These are phyloP conservation scores for Platismatia glauca DNA, from an alignment of 495 filamentous ascomycete genomes.

Conservation along the genomic window DNA sequence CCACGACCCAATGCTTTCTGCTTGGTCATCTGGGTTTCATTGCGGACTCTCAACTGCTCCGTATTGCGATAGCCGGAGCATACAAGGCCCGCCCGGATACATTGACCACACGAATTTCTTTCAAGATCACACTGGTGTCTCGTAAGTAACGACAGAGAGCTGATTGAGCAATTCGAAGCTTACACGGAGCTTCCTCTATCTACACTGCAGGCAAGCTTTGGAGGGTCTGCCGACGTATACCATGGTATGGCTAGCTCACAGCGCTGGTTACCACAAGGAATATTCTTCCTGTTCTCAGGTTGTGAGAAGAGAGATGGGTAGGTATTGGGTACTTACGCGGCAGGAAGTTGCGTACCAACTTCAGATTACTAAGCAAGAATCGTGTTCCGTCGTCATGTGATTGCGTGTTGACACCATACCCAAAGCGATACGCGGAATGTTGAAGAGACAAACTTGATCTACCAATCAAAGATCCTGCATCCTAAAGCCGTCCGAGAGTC, in stretches of 20 bases:
- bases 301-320: no score
- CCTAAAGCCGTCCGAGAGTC: neutral
- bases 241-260: slow-evolving; percentile 1
- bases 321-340: no score
- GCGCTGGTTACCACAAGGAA: no score
- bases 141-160: neutral
- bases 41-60: neutral
- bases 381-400: slow-evolving; percentile 1
- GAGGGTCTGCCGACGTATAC: slow-evolving; percentile 17
- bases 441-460: no score
- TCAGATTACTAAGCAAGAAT: no score
- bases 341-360: no score
- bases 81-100: slow-evolving; percentile 24
- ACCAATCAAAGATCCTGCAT: neutral
- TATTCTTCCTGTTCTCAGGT: no score
- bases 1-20: neutral
- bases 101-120: slow-evolving; percentile 20
- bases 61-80: slow-evolving; percentile 17
- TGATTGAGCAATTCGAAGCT: neutral
- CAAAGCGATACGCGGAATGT: neutral
- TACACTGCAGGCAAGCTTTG: slow-evolving; percentile 16
- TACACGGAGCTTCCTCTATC: slow-evolving; percentile 18
- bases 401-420: neutral
- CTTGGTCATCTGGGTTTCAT: slow-evolving; percentile 4
- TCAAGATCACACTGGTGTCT: slow-evolving; percentile 17